Conservation (phyloP, 306 rosid genomes). For the Trichosanthes cucumerina region DNA sequence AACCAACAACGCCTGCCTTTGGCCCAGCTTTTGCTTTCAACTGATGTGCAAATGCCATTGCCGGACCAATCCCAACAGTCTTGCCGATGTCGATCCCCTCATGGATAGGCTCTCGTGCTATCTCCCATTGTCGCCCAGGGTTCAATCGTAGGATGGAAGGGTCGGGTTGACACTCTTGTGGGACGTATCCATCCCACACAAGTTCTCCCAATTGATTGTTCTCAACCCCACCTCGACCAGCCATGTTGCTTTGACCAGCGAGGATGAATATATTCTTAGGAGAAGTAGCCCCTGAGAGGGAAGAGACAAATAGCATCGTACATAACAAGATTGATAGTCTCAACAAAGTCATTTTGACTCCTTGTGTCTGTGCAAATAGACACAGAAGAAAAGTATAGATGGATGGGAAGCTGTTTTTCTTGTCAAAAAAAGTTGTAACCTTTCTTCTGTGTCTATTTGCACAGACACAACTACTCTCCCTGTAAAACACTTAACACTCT, state of each 20-base stretch:
- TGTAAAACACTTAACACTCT: too few relatives aligned
- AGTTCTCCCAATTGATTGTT: not conserved
- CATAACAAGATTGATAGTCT: not conserved
- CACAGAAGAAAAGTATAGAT: not conserved
- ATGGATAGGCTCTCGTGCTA: not conserved
- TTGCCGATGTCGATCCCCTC: not conserved
- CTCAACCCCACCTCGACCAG: slow-evolving; percentile 1
- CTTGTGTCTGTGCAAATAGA: not conserved
- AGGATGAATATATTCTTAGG: not conserved
- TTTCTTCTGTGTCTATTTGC: too few relatives aligned
- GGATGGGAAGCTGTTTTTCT: not conserved
- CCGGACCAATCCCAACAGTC: not conserved
- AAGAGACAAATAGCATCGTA: not conserved
- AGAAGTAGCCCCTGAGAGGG: not conserved
- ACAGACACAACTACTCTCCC: too few relatives aligned
- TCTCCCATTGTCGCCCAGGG: not conserved
- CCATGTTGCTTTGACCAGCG: not conserved
- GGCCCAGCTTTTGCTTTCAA: not conserved
- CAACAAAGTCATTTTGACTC: not conserved
- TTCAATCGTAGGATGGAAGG: not conserved
- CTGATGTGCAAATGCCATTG: not conserved
- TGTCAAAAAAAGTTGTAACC: not conserved
- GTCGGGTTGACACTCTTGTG: not conserved
- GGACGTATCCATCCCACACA: not conserved
- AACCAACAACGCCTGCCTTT: not conserved